These are phyloP conservation scores for Prunus dulcis DNA, from an alignment of 306 rosid species.

Conservation along the genomic window DNA sequence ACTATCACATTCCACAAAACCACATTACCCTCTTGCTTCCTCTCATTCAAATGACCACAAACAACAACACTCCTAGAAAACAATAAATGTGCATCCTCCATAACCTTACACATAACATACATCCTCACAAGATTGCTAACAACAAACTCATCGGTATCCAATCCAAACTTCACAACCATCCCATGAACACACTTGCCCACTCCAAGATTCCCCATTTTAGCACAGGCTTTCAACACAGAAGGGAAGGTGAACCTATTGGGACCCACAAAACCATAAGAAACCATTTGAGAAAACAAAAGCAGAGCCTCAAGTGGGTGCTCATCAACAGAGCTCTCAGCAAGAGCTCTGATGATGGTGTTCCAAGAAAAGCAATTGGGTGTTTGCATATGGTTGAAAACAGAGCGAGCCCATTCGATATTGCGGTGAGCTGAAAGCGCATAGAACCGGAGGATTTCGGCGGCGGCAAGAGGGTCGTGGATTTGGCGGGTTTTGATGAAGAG, in stretches of 20 bases:
- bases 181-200: slow-evolving; percentile 75
- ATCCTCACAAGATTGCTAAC: slow-evolving; percentile 61
- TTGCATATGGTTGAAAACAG: slow-evolving; percentile 40
- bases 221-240: slow-evolving; percentile 68
- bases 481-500: slow-evolving; percentile 52
- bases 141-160: slow-evolving; percentile 55
- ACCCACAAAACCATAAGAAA: slow-evolving; percentile 39
- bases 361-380: slow-evolving; percentile 66
- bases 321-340: slow-evolving; percentile 42
- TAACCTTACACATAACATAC: slow-evolving; percentile 63
- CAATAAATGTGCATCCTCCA: slow-evolving; percentile 52
- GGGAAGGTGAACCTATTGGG: slow-evolving; percentile 73
- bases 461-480: slow-evolving; percentile 51
- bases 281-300: slow-evolving; percentile 44
- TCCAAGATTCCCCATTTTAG: slow-evolving; percentile 34
- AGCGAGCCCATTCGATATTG: slow-evolving; percentile 35
- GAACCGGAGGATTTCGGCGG: slow-evolving; percentile 54
- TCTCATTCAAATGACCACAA: slow-evolving; percentile 24
- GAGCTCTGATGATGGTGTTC: slow-evolving; percentile 66
- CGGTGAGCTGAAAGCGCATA: slow-evolving; percentile 44
- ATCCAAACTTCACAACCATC: slow-evolving; percentile 58
- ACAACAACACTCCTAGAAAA: slow-evolving; percentile 42
- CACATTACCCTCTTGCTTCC: slow-evolving; percentile 52
- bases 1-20: slow-evolving; percentile 71
- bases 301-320: slow-evolving; percentile 35